A percentile compares a stretch with the other conserved stretches of the same genome.
These are phyloP conservation scores for Ensete glaucum DNA, from an alignment of 176 grass and related monocot species.

Conservation along the genomic window DNA sequence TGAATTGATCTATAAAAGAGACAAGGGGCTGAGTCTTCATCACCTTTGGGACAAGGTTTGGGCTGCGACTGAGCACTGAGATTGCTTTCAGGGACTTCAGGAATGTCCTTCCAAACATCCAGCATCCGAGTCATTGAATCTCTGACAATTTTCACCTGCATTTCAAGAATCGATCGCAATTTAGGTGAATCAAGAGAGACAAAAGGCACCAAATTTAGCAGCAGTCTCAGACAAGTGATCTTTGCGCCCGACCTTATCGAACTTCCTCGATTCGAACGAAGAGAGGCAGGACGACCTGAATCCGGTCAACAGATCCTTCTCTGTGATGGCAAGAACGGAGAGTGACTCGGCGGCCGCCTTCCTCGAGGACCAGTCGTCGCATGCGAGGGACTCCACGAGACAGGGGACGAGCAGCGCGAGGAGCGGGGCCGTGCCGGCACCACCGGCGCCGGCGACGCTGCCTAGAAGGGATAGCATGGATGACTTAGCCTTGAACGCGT, in stretches of 20 bases:
- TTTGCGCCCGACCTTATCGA: slow-evolving; percentile 52
- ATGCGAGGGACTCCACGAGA: slow-evolving; percentile 65
- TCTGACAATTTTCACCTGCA: slow-evolving; percentile 91
- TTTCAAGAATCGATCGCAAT: slow-evolving; percentile 17
- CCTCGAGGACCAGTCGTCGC: slow-evolving; percentile 79
- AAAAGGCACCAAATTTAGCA: slow-evolving; percentile 19
- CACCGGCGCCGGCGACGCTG: slow-evolving; percentile 40
- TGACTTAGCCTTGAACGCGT: slow-evolving; percentile 86
- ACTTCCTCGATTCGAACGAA: slow-evolving; percentile 72
- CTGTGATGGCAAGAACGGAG: slow-evolving; percentile 36
- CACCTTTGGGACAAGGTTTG: slow-evolving; percentile 54
- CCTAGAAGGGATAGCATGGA: slow-evolving; percentile 80
- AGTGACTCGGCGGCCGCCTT: slow-evolving; percentile 86
- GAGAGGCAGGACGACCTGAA: slow-evolving; percentile 71
- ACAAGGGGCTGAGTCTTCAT: slow-evolving; percentile 8
- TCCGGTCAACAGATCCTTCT: slow-evolving; percentile 47
- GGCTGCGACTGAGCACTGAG: slow-evolving; percentile 28
- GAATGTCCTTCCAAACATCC: slow-evolving; percentile 88
- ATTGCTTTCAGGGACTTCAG: slow-evolving; percentile 43
- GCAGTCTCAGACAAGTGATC: slow-evolving; percentile 1
- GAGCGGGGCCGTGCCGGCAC: slow-evolving; percentile 38
- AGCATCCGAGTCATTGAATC: slow-evolving; percentile 92
- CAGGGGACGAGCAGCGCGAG: slow-evolving; percentile 40
- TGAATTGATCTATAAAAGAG: background rate
- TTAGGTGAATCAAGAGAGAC: slow-evolving; percentile 5